Evolutionary conservation across 768 basidiomycete genomes (phyloP), one percentile per base, ranked within the genome.

Genomic region (Boletus rufocinnamomeus): DNA sequence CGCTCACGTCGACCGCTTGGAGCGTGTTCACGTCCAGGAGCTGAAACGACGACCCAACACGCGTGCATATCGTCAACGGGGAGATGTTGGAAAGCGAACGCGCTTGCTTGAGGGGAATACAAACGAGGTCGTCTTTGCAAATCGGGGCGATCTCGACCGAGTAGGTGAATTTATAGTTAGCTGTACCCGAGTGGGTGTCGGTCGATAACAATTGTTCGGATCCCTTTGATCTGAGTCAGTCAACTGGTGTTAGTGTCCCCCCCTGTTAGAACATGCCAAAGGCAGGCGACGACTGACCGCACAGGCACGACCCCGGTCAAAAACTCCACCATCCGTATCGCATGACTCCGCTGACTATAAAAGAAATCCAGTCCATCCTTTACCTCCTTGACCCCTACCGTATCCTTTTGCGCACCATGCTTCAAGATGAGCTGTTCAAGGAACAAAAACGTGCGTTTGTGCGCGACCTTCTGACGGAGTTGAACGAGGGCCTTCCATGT

Each of bases 401-500:
- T 98, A 59, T 98, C 95, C 74, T 95, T 95, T 79, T 98, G 96
- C 6, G 95, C 95, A 63, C 88, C 88, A 69, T 98, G 94, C 73
- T 95, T 98, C 68, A 98, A 77, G 70, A 99, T 98, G 61, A 98
- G 82, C 68, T 98, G 97, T 75, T 98, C 97, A 52, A 98, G 85
- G 79, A 88, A 99, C 66, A 99, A 75, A 79, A 99, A 99, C 2
- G 97, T 98, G 57, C 97, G 87, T 76, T 99, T 99, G 73, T 99
- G 97, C 5, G 93, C 81, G 44, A 98, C 97, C 75, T 99, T 98
- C 72, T 99, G 97, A 47, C 97, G 88, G n/a, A 98, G 94, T 79
- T 98, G 97, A 2, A 99, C 95, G 38, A 94, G 81, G 1, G 96
- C 94, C 70, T 94, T 95, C 97, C 96, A 98, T 0, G 95, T 98